Conservation (phyloP, 148 eudicot genomes). For the Heliosperma pusillum region DNA sequence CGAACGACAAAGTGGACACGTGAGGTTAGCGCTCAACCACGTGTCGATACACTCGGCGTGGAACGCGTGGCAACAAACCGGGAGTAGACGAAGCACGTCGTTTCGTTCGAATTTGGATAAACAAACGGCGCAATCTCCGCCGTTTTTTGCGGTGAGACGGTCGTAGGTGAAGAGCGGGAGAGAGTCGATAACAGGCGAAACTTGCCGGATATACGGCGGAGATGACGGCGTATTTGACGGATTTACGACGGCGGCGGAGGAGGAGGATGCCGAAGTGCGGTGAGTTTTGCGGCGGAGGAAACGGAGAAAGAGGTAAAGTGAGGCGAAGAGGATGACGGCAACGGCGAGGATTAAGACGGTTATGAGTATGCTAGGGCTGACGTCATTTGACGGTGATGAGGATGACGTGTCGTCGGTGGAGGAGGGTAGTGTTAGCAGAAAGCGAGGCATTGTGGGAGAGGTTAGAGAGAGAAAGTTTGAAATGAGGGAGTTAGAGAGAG, state of each 20-base stretch:
- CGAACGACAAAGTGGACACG: constrained; percentile 88
- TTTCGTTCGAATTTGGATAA: constrained; percentile 62
- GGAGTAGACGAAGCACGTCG: constrained; percentile 71
- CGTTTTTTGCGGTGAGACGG: constrained; percentile 34
- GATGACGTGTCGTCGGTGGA: constrained; percentile 23
- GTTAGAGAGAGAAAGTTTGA: constrained; percentile 10
- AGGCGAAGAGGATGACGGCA: constrained; percentile 54
- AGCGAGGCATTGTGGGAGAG: background rate
- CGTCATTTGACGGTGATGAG: constrained; percentile 21
- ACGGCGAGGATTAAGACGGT: constrained; percentile 51
- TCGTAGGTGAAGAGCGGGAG: constrained; percentile 76
- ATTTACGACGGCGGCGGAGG: background rate
- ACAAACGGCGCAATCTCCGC: constrained; percentile 84
- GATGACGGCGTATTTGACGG: background rate
- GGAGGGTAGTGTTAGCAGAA: constrained; percentile 5
- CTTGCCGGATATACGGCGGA: constrained; percentile 10
- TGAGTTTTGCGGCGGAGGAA: constrained; percentile 6
- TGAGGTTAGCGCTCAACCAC: constrained; percentile 59
- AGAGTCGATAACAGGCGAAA: constrained; percentile 27
- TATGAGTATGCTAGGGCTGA: constrained; percentile 30
- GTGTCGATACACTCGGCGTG: constrained; percentile 76
- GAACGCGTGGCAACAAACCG: constrained; percentile 87
- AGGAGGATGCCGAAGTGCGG: background rate
- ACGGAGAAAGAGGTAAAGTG: constrained; percentile 66
- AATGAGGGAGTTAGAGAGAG: background rate